Conservation (phyloP, 2,329 filamentous ascomycete genomes). For the Calonectria hongkongensis region DNA sequence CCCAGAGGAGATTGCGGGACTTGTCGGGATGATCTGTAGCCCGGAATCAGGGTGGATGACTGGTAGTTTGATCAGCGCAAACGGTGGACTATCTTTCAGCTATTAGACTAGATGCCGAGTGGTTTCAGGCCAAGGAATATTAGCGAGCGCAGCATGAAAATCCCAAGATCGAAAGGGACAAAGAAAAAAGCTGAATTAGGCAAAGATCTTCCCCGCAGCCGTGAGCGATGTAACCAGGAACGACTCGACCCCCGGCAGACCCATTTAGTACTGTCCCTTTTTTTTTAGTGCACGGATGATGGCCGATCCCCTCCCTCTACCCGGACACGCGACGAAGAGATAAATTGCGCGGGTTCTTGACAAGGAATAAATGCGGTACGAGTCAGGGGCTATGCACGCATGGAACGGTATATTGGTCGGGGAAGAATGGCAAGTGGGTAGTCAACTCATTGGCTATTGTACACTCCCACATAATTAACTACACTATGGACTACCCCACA, state of each 20-base stretch:
- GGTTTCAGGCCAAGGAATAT: not conserved
- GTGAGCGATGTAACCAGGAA: constrained; percentile 4
- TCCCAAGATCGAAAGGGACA: not conserved
- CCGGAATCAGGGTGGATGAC: constrained; percentile 79
- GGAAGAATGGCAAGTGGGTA: not conserved
- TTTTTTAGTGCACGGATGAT: not conserved
- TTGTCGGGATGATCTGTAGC: constrained; percentile 80
- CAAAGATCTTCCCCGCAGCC: not conserved
- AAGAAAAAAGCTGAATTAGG: not conserved
- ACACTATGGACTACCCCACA: not conserved
- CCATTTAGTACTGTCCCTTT: not conserved
- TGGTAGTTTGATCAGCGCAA: constrained; percentile 79
- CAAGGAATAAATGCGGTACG: not conserved
- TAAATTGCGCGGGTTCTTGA: not conserved
- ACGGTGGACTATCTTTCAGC: constrained; percentile 64
- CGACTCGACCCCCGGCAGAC: not conserved
- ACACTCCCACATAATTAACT: constrained; percentile 2
- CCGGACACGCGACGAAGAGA: not conserved
- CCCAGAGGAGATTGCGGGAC: constrained; percentile 78
- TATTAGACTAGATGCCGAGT: constrained; percentile 26
- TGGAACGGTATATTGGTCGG: not conserved
- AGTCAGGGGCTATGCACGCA: not conserved
- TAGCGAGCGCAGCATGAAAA: constrained; percentile 4
- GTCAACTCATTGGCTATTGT: too few species aligned
- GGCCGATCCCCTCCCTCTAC: not conserved